Evolutionary conservation across 192 early-diverging fungal species (phyloP), one percentile per base, ranked within the genome.

Genomic region (Helicostylum pulchrum): DNA sequence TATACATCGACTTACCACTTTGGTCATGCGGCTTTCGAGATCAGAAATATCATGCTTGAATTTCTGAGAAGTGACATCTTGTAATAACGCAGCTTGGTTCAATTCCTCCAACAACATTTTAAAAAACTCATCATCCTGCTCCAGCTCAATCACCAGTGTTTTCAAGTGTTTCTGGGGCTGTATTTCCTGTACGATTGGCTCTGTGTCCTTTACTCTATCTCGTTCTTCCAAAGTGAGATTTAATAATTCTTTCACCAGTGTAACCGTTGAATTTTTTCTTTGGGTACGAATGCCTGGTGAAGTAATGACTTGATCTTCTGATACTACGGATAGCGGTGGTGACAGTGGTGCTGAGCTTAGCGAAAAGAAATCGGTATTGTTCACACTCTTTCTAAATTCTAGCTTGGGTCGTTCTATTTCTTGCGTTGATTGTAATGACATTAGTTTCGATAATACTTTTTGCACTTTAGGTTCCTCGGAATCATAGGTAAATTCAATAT

Each of bases 51-150:
- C 65, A 23, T 56, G 9, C 49, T 68, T 65, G 19, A 67, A 57
- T 14, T 62, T 67, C n/a, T 60, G 49, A 3, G 46, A 21, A 1
- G 65, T 56, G 44, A 49, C 45, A n/a, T 47, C 7, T 50, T 71
- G 68, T 36, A 71, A 8, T 1, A 15, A 0, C 1, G 50, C 65
- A 9, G 61, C 50, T 54, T 52, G 52, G 10, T 63, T 34, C 12
- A 76, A 34, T 62, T 72, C 74, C 11, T 42, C 26, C 23, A 67
- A 58, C 6, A 76, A 43, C 45, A 65, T 67, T 36, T 66, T 59
- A 44, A 76, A 68, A 34, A 76, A 76, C 54, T 72, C 66, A 48
- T 70, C 64, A 45, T 76, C 74, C 9, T 67, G 65, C 45, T 71
- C 66, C 42, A 76, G 44, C 51, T 76, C 74, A 32, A 76, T 61